Evolutionary conservation across 2,329 filamentous ascomycete species (phyloP).

Genomic region (Penicillium fuscoglaucum): DNA sequence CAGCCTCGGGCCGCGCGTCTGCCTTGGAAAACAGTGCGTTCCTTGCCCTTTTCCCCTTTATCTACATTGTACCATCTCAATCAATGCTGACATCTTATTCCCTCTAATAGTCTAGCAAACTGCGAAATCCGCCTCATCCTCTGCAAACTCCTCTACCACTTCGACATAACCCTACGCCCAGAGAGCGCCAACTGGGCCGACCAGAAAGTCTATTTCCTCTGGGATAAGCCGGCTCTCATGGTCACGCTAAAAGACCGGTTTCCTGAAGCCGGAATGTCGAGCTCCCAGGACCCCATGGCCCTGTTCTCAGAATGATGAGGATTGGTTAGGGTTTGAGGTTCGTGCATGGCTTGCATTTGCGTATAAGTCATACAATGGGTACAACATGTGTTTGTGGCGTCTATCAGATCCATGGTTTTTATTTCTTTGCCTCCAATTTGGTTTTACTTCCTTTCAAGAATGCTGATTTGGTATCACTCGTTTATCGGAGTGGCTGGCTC

Average conservation of each 20-base stretch:
- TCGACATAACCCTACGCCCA: conserved; percentile 21
- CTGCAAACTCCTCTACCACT: conserved; percentile 29
- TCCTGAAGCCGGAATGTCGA: not conserved
- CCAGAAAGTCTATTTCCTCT: conserved; percentile 28
- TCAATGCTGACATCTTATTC: not conserved
- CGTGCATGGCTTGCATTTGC: not conserved
- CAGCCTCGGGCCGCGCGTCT: conserved; percentile 37
- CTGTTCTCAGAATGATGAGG: not conserved
- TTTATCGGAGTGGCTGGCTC: not conserved
- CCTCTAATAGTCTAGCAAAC: conserved; percentile 24
- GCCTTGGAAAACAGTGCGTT: conserved; percentile 36
- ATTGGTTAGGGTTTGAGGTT: not conserved
- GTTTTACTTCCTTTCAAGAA: not conserved
- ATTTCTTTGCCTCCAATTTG: not conserved
- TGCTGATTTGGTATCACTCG: not conserved
- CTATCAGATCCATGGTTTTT: not conserved
- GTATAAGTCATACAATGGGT: not conserved
- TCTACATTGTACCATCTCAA: no score
- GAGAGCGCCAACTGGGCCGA: conserved; percentile 23
- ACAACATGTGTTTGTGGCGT: no score
- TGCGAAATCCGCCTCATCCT: conserved; percentile 30
- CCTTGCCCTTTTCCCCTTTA: not conserved
- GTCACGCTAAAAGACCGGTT: conserved; percentile 17
- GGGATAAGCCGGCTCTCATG: conserved; percentile 30
- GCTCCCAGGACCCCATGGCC: not conserved